These are phyloP conservation scores for Gracilaria caudata DNA, from an alignment of 23 red algal genomes.

Conservation along the genomic window DNA sequence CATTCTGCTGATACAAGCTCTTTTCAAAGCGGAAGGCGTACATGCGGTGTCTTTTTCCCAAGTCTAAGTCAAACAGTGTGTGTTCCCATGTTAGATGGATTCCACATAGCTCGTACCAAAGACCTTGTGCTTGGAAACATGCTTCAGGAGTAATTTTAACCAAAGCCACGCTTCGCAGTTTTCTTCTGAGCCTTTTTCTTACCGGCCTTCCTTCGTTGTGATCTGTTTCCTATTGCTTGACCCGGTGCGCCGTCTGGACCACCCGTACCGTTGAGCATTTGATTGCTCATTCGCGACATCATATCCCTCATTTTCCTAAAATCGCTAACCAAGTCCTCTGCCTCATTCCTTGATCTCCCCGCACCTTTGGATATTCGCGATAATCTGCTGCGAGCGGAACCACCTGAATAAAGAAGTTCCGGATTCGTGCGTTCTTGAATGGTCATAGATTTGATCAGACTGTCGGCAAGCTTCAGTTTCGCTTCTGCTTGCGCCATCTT, in stretches of 20 bases:
- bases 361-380: constrained; percentile 80
- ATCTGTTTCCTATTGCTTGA: constrained; percentile 46
- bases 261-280: constrained; percentile 56
- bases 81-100: too few species aligned
- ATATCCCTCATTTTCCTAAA: constrained; percentile 87
- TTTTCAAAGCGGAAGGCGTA: too few species aligned
- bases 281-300: constrained; percentile 91
- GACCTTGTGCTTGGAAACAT: neutral
- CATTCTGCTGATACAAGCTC: too few species aligned
- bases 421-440: constrained; percentile 81
- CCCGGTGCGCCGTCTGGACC: constrained; percentile 39
- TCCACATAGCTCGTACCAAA: too few species aligned
- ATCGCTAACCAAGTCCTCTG: constrained; percentile 71
- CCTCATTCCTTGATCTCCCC: constrained; percentile 76
- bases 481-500: constrained; percentile 79
- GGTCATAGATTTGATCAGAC: constrained; percentile 98
- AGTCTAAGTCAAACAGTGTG: too few species aligned
- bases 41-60: neutral
- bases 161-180: constrained; percentile 62
- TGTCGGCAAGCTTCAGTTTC: constrained; percentile 84
- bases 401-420: constrained; percentile 78
- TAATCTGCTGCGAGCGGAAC: constrained; percentile 66
- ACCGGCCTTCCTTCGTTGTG: constrained; percentile 54
- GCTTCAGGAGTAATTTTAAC: neutral
- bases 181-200: constrained; percentile 72